Evolutionary conservation across 1,139 yeast genomes (phyloP), one percentile per base, ranked within the genome.

Genomic region (Candida tunisiensis): DNA sequence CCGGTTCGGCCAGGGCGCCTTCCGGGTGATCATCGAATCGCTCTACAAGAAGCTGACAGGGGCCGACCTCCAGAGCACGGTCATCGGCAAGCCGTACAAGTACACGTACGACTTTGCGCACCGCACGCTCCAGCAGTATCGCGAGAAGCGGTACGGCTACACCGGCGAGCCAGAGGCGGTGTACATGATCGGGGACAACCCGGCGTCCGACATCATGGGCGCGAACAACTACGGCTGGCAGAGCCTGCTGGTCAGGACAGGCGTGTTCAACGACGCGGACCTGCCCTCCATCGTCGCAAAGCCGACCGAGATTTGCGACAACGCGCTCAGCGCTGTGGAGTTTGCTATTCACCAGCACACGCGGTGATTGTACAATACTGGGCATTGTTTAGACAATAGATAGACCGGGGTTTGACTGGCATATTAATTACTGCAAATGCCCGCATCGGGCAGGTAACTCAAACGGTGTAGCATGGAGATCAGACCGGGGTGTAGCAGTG

Each of bases 141-240:
- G 14, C 6, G 14, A 7, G 14, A 20, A 20, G 22, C 13, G 16
- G 24, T 13, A 7, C 24, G 50, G 42, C 12, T 28, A 31, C 22
- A 38, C 26, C 23, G 34, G 35, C 7, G 24, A 18, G 20, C n/a
- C n/a, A n/a, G n/a, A n/a, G n/a, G 34, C 32, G 15, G 31, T 88
- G 2, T 85, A 63, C 53, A 88, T 88, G 98, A 79, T 88, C 17
- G 98, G 98, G 15, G 98, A 88, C 51, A 88, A 88, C 49, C 96
- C 95, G 3, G 88, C 74, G 16, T 71, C 85, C 28, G 98, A 88
- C 46, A 88, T 88, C 27, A 62, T 64, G 35, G 98, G 98, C 0
- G 98, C 94, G 2, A 74, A 77, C 42, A 60, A 60, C 32, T 71
- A 72, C 45, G 93, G 94, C 2, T 88, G 96, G 96, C 70, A 74